Evolutionary conservation across 2,329 filamentous ascomycete species (phyloP).

Genomic region (Ophiostoma triangulosporum): DNA sequence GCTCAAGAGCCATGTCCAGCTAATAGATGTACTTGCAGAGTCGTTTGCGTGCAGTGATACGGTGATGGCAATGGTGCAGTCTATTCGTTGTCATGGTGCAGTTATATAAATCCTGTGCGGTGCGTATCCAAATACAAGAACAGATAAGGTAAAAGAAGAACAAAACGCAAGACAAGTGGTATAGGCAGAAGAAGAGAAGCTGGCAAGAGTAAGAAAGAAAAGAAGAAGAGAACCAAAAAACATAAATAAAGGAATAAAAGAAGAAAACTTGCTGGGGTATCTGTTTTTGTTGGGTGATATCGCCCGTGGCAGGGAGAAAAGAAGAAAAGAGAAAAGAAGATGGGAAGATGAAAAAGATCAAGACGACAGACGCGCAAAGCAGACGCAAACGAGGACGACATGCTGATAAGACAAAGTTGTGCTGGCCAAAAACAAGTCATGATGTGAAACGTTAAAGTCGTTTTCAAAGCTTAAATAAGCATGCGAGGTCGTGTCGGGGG

Average conservation of each 20-base stretch:
- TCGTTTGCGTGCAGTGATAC: no score
- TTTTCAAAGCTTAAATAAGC: slow-evolving; percentile 1
- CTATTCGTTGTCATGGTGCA: neutral
- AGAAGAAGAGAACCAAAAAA: neutral
- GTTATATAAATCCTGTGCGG: neutral
- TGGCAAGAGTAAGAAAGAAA: neutral
- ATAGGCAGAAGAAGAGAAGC: no score
- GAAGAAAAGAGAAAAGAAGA: neutral
- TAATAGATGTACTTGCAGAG: neutral
- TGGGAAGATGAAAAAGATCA: neutral
- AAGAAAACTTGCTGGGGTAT: neutral
- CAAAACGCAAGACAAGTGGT: no score
- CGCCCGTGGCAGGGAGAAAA: neutral
- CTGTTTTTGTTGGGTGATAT: neutral
- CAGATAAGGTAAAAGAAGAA: neutral
- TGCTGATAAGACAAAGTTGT: slow-evolving; percentile 1
- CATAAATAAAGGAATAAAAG: neutral
- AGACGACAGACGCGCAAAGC: neutral
- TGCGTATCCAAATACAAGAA: neutral
- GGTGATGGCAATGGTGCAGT: neutral
- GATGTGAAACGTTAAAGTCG: neutral
- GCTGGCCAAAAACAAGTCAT: slow-evolving; percentile 1
- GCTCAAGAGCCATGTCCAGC: neutral
- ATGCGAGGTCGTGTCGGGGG: no score
- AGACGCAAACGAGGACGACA: neutral